Conservation (phyloP, 1,284 basidiomycete genomes). For the Austroboletus olivaceoglutinosus region DNA sequence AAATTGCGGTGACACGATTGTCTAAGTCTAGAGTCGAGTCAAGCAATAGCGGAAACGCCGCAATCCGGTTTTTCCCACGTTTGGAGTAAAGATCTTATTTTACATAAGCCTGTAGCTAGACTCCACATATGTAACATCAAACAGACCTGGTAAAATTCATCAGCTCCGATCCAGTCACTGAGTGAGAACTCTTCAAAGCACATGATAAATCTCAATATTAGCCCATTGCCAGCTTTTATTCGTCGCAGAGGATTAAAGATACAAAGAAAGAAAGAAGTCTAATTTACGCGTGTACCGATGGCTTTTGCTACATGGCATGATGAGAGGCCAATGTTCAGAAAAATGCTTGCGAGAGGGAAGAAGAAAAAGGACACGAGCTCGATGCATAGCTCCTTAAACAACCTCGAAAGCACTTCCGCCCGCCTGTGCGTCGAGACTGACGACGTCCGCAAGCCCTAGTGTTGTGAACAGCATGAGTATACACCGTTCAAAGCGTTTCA, state of each 20-base stretch:
- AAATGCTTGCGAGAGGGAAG: neutral
- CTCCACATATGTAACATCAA: no score
- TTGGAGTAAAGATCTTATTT: no score
- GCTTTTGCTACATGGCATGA: conserved; percentile 21
- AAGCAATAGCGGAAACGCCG: no score
- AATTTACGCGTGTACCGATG: conserved; percentile 6
- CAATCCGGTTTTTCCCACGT: no score
- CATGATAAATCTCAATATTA: no score
- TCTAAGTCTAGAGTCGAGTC: no score
- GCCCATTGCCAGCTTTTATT: conserved; percentile 9
- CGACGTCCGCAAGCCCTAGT: conserved; percentile 54
- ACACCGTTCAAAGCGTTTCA: neutral
- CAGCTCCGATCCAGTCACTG: no score
- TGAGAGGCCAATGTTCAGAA: neutral
- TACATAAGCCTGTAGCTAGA: no score
- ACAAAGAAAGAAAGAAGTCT: neutral
- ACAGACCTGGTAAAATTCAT: no score
- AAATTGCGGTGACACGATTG: no score
- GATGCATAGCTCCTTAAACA: conserved; percentile 34
- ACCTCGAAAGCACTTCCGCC: conserved; percentile 58
- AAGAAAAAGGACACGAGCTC: neutral
- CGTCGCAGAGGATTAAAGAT: conserved; percentile 19
- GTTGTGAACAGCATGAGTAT: neutral
- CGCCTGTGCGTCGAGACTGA: conserved; percentile 55
- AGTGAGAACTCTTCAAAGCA: no score